A percentile compares a stretch with the other conserved stretches of the same genome.
Conservation (phyloP, 768 basidiomycete species). For the Antrodiella citrinella region DNA sequence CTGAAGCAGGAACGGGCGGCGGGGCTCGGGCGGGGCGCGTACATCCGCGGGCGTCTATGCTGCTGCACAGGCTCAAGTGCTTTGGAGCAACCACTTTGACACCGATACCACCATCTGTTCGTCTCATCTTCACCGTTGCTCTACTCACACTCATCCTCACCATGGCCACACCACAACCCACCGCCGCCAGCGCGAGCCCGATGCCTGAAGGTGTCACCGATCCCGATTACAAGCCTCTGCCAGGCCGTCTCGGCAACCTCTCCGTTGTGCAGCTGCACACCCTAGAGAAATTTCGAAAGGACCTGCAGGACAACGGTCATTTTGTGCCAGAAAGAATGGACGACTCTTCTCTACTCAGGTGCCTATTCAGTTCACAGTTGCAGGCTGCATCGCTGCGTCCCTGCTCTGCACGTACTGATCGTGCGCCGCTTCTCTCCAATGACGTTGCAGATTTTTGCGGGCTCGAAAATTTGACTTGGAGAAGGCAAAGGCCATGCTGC, state of each 20-base stretch:
- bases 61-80: too few species aligned
- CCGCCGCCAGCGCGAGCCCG: slow-evolving; percentile 41
- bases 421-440: not conserved
- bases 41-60: too few species aligned
- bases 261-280: slow-evolving; percentile 50
- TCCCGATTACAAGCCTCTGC: slow-evolving; percentile 55
- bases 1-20: too few species aligned
- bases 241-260: slow-evolving; percentile 79
- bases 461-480: slow-evolving; percentile 87
- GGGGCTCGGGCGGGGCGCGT: too few species aligned
- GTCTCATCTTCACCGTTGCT: too few species aligned
- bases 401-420: not conserved
- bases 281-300: slow-evolving; percentile 59
- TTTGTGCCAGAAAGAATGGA: slow-evolving; percentile 63
- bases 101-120: too few species aligned
- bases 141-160: not conserved
- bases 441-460: slow-evolving; percentile 63
- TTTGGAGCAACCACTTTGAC: too few species aligned
- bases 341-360: slow-evolving; percentile 65
- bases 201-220: slow-evolving; percentile 55
- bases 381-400: not conserved
- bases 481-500: slow-evolving; percentile 79
- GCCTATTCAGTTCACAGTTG: not conserved
- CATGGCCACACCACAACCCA: slow-evolving; percentile 17
- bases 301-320: slow-evolving; percentile 50